These are phyloP conservation scores for Pseudocercospora macadamiae DNA, from an alignment of 2,329 filamentous ascomycete genomes.

Conservation along the genomic window DNA sequence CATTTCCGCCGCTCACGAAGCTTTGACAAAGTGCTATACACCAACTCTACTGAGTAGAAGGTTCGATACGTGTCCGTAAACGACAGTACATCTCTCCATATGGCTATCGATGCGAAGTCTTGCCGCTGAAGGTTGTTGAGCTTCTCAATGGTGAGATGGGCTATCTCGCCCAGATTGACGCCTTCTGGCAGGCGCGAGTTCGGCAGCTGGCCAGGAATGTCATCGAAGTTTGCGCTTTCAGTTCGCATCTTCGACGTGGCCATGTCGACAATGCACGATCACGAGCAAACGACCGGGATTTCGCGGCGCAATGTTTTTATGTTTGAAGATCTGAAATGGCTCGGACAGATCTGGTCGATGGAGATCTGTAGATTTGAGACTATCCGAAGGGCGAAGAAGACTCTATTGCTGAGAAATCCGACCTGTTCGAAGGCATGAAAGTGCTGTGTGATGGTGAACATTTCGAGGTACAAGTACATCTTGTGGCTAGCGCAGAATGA, in stretches of 20 bases:
- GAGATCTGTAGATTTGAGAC: neutral
- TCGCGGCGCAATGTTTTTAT: neutral
- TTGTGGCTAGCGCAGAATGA: too few relatives aligned
- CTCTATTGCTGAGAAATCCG: too few relatives aligned
- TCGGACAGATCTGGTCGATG: neutral
- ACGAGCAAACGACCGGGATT: neutral
- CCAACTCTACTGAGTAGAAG: slow-evolving; percentile 50
- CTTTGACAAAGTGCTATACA: slow-evolving; percentile 43
- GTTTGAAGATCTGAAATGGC: neutral
- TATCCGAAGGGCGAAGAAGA: too few relatives aligned
- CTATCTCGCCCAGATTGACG: slow-evolving; percentile 21
- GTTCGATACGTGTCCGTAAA: slow-evolving; percentile 62
- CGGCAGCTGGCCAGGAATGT: slow-evolving; percentile 31
- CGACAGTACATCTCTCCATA: slow-evolving; percentile 62
- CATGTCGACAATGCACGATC: neutral
- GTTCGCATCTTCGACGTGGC: slow-evolving; percentile 12
- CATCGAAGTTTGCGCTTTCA: slow-evolving; percentile 23
- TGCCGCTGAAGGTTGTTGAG: slow-evolving; percentile 24
- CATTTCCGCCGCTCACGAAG: slow-evolving; percentile 38
- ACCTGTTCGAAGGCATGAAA: too few relatives aligned
- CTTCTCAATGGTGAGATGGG: slow-evolving; percentile 16
- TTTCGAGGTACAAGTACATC: too few relatives aligned
- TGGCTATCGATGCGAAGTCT: slow-evolving; percentile 18
- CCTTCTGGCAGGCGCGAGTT: slow-evolving; percentile 18
- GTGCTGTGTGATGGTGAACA: too few relatives aligned